Evolutionary conservation across 192 early-diverging fungal species (phyloP), one percentile per base, ranked within the genome.

Genomic region (Linnemannia hyalina): DNA sequence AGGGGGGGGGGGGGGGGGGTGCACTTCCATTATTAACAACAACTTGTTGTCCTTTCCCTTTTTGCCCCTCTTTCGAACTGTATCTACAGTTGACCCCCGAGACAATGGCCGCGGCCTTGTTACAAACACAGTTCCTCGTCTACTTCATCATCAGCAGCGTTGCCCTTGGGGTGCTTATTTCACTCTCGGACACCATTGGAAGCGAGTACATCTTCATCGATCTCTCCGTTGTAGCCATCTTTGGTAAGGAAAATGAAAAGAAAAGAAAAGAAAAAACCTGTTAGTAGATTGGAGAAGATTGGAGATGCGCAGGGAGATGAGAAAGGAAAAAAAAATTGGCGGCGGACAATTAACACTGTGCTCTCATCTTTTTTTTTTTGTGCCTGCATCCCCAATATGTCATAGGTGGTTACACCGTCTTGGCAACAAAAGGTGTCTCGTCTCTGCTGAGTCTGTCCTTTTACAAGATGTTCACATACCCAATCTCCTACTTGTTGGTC

Each of bases 361-460:
- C 60, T 65, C 36, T 47, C 42, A 75, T 38, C 15, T 54, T 22
- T 29, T 82, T 29, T 82, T 40, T 73, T 68, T 46, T 70, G 15
- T 73, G 41, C 26, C 26, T 41, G 26, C 42, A 46, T 46, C 4
- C 18, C 10, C 8, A 52, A 38, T 47, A 20, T 36, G 20, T 18
- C 57, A 26, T 82, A 93, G 94, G 95, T 69, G 94, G 93, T 77
- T 95, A 93, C 83, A 95, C 94, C 35, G 95, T 95, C 4, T 70
- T 95, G 47, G 86, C 93, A 29, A 95, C 94, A 32, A 95, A 95
- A 79, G 92, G 92, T 26, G 83, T 95, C 7, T 93, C 93, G 10
- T 94, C 93, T 20, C 78, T 95, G 44, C 80, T 95, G 26, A 94
- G 92, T 32, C 82, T 94, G 38, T 89, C 90, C 9, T 90, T 94